Evolutionary conservation across 208 protist species (phyloP).

Genomic region (Wallacemonas sp.): DNA sequence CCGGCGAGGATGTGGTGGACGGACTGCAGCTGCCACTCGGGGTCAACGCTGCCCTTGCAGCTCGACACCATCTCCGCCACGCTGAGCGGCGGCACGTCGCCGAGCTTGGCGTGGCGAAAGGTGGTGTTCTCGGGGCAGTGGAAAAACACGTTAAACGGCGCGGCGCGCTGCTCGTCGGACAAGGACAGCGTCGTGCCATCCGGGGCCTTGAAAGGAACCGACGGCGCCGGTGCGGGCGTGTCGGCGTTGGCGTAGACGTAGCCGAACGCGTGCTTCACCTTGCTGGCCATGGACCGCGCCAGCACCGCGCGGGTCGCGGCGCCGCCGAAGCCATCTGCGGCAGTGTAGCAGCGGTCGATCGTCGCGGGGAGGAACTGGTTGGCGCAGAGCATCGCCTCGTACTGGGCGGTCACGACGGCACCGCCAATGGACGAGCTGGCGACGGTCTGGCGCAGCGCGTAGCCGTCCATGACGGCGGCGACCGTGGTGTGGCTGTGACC

Average conservation of each 20-base stretch:
- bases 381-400: slow-evolving; percentile 25
- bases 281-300: slow-evolving; percentile 16
- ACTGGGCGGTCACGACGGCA: slow-evolving; percentile 53
- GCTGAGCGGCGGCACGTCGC: slow-evolving; percentile 9
- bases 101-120: slow-evolving; percentile 6
- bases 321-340: slow-evolving; percentile 18
- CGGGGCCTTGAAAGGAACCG: slow-evolving; percentile 30
- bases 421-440: slow-evolving; percentile 53
- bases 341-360: slow-evolving; percentile 20
- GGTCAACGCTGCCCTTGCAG: slow-evolving; percentile 63
- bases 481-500: slow-evolving; percentile 75
- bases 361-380: slow-evolving; percentile 22
- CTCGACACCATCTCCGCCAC: slow-evolving; percentile 47
- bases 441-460: slow-evolving; percentile 66
- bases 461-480: slow-evolving; percentile 83
- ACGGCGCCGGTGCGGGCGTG: slow-evolving; percentile 16
- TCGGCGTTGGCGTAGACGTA: slow-evolving; percentile 25
- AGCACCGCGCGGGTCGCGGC: slow-evolving; percentile 10
- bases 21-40: slow-evolving; percentile 73
- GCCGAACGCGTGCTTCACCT: slow-evolving; percentile 41
- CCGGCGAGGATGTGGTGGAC: slow-evolving; percentile 80
- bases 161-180: slow-evolving; percentile 26
- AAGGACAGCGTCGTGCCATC: slow-evolving; percentile 51
- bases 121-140: slow-evolving; percentile 15
- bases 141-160: slow-evolving; percentile 73